Evolutionary conservation across 257 asterid species (phyloP).

Genomic region (Nicotiana obtusifolia): DNA sequence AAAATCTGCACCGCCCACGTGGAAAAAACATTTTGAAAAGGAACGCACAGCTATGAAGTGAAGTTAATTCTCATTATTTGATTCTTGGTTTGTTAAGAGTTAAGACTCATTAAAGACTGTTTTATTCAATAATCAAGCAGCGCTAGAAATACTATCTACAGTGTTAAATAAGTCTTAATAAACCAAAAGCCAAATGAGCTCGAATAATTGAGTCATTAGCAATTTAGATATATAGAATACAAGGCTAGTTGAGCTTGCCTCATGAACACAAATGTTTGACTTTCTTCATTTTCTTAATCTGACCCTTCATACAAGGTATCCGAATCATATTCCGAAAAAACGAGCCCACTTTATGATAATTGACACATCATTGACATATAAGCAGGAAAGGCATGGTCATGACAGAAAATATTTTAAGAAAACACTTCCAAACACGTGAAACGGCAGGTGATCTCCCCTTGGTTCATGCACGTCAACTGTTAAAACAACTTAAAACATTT

Average conservation of each 20-base stretch:
- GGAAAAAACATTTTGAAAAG: not conserved
- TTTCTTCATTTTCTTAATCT: not conserved
- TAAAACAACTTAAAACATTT: not conserved
- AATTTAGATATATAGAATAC: not conserved
- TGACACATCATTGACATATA: not conserved
- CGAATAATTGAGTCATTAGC: not conserved
- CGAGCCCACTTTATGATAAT: not conserved
- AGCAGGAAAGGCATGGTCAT: not conserved
- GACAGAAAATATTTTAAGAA: not conserved
- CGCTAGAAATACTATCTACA: not conserved
- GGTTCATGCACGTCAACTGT: not conserved
- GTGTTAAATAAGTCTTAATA: not conserved
- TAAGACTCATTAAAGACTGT: not conserved
- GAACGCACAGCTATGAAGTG: not conserved
- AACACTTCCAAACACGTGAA: too few relatives aligned
- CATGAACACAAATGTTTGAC: not conserved
- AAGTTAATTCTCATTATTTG: not conserved
- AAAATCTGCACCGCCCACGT: not conserved
- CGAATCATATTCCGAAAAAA: not conserved
- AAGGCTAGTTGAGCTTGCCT: not conserved
- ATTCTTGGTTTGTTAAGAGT: not conserved
- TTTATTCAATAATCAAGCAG: not conserved
- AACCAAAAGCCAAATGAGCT: not conserved
- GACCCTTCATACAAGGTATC: not conserved
- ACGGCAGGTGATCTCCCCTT: not conserved